These are phyloP conservation scores for Tetrastigma voinierianum DNA, from an alignment of 164 flowering plant species.

Conservation along the genomic window DNA sequence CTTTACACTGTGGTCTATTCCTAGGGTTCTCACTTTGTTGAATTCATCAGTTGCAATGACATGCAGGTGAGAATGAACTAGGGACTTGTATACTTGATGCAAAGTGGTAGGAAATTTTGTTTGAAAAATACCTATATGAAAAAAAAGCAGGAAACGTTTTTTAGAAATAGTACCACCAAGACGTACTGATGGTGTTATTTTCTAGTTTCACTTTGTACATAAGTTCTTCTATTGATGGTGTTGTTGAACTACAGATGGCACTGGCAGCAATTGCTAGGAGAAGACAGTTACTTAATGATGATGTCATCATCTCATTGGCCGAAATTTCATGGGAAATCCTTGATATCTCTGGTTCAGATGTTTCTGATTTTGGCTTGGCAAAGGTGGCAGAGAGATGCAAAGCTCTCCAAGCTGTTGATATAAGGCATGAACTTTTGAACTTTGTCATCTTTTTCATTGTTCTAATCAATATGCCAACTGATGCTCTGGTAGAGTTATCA, in stretches of 20 bases:
- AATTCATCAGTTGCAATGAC: too few relatives aligned
- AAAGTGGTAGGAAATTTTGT: neutral
- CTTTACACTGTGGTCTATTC: too few relatives aligned
- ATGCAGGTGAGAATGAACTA: too few relatives aligned
- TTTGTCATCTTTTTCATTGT: accelerated
- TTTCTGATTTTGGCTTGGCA: slow-evolving; percentile 72
- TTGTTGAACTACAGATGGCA: slow-evolving; percentile 49
- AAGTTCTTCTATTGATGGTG: neutral
- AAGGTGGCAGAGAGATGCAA: slow-evolving; percentile 58
- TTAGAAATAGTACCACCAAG: neutral
- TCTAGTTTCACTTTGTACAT: neutral
- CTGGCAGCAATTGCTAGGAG: slow-evolving; percentile 78
- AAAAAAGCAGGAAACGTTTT: neutral
- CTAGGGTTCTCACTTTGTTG: too few relatives aligned
- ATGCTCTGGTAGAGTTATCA: too few relatives aligned
- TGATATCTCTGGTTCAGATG: slow-evolving; percentile 82
- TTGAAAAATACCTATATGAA: too few relatives aligned
- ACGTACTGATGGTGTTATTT: neutral
- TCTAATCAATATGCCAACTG: too few relatives aligned
- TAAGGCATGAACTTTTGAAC: slow-evolving; percentile 46
- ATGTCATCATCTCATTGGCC: slow-evolving; percentile 65
- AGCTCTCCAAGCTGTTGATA: slow-evolving; percentile 64
- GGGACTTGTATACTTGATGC: neutral
- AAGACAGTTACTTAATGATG: slow-evolving; percentile 71
- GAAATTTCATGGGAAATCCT: slow-evolving; percentile 81